Conservation (phyloP, 1,284 basidiomycete species). For the Erythrobasidium hasegawianum region DNA sequence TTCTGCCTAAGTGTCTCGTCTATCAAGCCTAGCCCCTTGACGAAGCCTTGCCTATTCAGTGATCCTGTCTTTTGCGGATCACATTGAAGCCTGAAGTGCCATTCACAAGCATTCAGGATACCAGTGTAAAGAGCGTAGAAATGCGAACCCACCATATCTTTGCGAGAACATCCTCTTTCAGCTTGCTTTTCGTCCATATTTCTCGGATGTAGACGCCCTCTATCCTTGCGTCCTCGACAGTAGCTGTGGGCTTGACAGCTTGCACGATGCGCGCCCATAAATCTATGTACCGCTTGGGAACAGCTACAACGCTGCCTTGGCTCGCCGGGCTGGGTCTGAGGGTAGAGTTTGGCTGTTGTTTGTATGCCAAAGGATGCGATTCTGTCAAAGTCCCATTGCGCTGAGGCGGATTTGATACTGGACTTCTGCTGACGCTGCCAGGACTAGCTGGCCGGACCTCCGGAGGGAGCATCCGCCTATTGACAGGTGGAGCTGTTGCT, state of each 20-base stretch:
- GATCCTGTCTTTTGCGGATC: constrained; percentile 17
- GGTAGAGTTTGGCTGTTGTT: neutral
- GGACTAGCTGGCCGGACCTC: no score
- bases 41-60: constrained; percentile 18
- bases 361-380: neutral
- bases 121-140: no score
- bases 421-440: no score
- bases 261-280: constrained; percentile 4
- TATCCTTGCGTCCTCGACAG: neutral
- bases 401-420: neutral
- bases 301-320: neutral
- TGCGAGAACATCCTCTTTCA: neutral
- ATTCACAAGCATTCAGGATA: no score
- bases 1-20: constrained; percentile 12
- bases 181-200: constrained; percentile 23
- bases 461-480: no score
- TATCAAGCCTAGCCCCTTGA: constrained; percentile 19
- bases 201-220: constrained; percentile 10
- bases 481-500: no score
- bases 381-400: neutral
- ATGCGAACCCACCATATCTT: constrained; percentile 29
- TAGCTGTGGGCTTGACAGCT: neutral
- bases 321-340: no score
- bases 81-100: constrained; percentile 20
- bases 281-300: constrained; percentile 2